phyloP scores from a whole-genome alignment of 2,329 filamentous ascomycete genomes.

The Coleophoma eucalyptorum region DNA sequence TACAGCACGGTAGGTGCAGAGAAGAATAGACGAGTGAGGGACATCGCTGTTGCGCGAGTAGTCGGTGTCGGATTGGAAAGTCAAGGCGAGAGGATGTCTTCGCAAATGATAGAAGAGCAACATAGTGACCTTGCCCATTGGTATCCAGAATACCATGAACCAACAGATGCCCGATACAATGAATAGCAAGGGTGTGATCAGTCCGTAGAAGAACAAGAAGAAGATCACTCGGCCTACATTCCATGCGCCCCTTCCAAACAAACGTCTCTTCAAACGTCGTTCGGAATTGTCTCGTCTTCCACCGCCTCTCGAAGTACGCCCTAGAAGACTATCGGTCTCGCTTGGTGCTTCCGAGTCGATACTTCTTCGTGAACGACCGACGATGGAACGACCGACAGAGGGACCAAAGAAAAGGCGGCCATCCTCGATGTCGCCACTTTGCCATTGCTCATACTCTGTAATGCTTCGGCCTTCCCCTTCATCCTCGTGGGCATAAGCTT shows the following conservation, averaged over 20 bases:
- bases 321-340: constrained; percentile 87
- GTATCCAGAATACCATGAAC: constrained; percentile 96
- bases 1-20: constrained; percentile 96
- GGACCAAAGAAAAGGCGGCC: constrained; percentile 95
- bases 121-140: constrained; percentile 94
- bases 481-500: constrained; percentile 91
- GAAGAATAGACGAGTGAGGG: constrained; percentile 78
- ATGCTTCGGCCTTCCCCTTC: constrained; percentile 95
- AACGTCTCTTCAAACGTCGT: constrained; percentile 65
- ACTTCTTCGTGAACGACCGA: constrained; percentile 83
- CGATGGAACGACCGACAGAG: constrained; percentile 65
- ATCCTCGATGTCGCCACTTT: constrained; percentile 94
- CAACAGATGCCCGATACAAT: constrained; percentile 86
- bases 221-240: constrained; percentile 92
- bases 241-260: constrained; percentile 96
- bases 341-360: constrained; percentile 72
- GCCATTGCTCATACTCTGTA: constrained; percentile 98
- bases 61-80: constrained; percentile 83
- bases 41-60: constrained; percentile 68
- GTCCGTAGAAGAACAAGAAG: constrained; percentile 92
- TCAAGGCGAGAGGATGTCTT: constrained; percentile 86
- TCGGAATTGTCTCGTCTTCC: constrained; percentile 35
- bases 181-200: constrained; percentile 83
- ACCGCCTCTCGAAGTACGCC: constrained; percentile 51
- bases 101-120: constrained; percentile 88